Evolutionary conservation across 2,329 filamentous ascomycete species (phyloP), one percentile per base, ranked within the genome.

Genomic region (Monilinia laxa): DNA sequence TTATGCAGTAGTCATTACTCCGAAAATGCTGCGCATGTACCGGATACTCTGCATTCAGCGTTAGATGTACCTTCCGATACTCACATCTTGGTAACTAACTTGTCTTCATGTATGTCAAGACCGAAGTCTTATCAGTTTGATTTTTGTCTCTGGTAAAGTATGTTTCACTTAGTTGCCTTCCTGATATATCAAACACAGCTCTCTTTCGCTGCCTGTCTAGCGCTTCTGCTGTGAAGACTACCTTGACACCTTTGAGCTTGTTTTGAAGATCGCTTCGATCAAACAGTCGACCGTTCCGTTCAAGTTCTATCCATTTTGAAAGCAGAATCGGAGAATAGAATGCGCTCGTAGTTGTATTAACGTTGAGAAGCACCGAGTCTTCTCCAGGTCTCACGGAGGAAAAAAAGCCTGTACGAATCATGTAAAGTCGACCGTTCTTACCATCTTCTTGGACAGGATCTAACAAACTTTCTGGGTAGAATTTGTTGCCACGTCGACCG

Each of bases 401-500:
- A 35, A 69, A 70, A 47, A 67, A 69, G 6, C 68, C 70, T 9
- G 23, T 63, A 31, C 49, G 18, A 20, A 68, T 38, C 10, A 47
- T 5, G 51, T 65, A 68, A n/a, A 52, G 28, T 25, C 7, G 51
- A 2, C 5, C 18, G 47, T 38, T 23, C 55, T 23, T 38, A 4
- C 38, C 6, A 57, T 4, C 25, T 9, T 6, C 1, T 31, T 23
- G 31, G n/a, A 4, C 45, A 18, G 18, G 1, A 11, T 42, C 23
- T 7, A 18, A 58, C 18, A 58, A 11, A 18, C n/a, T 25, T 9
- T 40, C 40, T 62, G 45, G 59, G 16, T 35, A 68, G 66, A 58
- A 70, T 11, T 68, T 70, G 1, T 70, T 71, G 5, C 66, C 70
- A 16, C 63, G 12, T 2, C 42, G 52, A 42, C 68, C 66, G 18